A percentile compares a stretch with the other conserved stretches of the same genome.
phyloP scores from a whole-genome alignment of 1,284 basidiomycete species.

The Trichosporon sp. region DNA sequence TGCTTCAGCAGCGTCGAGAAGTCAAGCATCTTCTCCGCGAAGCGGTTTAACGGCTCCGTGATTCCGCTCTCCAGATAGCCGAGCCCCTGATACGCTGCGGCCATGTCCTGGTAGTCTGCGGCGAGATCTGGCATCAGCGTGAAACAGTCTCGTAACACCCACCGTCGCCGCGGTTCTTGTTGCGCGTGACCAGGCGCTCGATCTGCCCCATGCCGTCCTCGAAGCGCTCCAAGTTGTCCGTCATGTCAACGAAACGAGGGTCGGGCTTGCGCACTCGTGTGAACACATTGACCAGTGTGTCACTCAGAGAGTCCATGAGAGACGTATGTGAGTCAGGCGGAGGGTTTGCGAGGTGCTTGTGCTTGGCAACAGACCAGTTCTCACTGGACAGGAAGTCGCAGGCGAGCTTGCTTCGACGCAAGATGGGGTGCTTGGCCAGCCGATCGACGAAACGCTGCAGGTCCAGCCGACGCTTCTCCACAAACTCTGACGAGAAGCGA shows the following conservation, averaged over 20 bases:
- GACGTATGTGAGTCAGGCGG: slow-evolving; percentile 72
- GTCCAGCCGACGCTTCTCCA: slow-evolving; percentile 82
- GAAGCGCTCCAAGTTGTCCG: slow-evolving; percentile 85
- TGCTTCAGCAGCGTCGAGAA: slow-evolving; percentile 81
- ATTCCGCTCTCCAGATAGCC: slow-evolving; percentile 97
- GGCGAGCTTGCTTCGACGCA: slow-evolving; percentile 84
- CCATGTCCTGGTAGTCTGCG: slow-evolving; percentile 93
- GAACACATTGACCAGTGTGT: slow-evolving; percentile 86
- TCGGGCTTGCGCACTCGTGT: slow-evolving; percentile 93
- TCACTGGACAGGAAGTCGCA: slow-evolving; percentile 90
- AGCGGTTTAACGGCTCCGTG: slow-evolving; percentile 90
- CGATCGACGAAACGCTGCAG: slow-evolving; percentile 90
- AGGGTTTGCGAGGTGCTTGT: slow-evolving; percentile 83
- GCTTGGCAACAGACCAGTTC: slow-evolving; percentile 99
- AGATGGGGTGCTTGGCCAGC: slow-evolving; percentile 81
- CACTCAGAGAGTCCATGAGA: slow-evolving; percentile 89
- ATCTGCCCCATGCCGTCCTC: slow-evolving; percentile 79
- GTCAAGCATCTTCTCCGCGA: slow-evolving; percentile 88
- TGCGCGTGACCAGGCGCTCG: slow-evolving; percentile 71
- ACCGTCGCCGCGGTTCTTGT: slow-evolving; percentile 77
- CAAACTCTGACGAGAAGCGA: slow-evolving; percentile 92
- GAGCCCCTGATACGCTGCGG: slow-evolving; percentile 88
- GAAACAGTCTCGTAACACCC: slow-evolving; percentile 49
- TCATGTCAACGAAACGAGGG: slow-evolving; percentile 86
- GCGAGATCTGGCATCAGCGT: slow-evolving; percentile 67